Percentiles rank a stretch among this genome's conserved stretches.
phyloP scores from a whole-genome alignment of 2,329 filamentous ascomycete species.

The Monilinia aucupariae region DNA sequence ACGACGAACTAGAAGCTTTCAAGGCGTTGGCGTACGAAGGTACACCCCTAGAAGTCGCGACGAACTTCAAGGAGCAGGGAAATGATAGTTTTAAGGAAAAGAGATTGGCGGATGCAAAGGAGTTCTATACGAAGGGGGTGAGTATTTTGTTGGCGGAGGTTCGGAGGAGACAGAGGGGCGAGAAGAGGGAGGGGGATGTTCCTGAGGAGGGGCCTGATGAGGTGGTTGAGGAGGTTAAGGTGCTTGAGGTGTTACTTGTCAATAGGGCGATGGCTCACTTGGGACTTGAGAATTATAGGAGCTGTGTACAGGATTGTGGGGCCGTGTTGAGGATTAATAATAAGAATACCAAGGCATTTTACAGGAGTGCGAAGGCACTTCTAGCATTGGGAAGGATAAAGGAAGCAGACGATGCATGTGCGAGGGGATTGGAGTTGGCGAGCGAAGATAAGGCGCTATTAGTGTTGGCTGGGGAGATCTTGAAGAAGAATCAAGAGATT shows the following conservation, averaged over 20 bases:
- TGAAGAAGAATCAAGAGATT: constrained; percentile 50
- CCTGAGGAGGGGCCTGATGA: constrained; percentile 40
- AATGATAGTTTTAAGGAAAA: constrained; percentile 78
- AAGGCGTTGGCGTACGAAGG: constrained; percentile 91
- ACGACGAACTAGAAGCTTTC: constrained; percentile 77
- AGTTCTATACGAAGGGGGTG: constrained; percentile 89
- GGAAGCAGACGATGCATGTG: constrained; percentile 77
- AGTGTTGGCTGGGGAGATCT: constrained; percentile 57
- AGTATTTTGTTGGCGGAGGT: constrained; percentile 63
- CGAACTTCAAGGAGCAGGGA: constrained; percentile 83
- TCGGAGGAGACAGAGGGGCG: constrained; percentile 43
- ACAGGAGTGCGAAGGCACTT: constrained; percentile 74
- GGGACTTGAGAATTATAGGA: constrained; percentile 81
- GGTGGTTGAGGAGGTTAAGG: constrained; percentile 46
- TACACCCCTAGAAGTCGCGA: constrained; percentile 73
- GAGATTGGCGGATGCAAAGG: constrained; percentile 75
- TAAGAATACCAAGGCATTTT: constrained; percentile 82
- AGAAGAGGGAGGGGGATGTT: constrained; percentile 39
- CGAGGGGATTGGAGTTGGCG: constrained; percentile 69
- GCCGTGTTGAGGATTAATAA: constrained; percentile 73
- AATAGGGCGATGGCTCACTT: constrained; percentile 91
- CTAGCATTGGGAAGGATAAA: constrained; percentile 69
- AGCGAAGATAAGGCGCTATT: constrained; percentile 61
- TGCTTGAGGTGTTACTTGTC: constrained; percentile 71
- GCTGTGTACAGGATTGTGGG: constrained; percentile 79